These are phyloP conservation scores for Helichrysum umbraculigerum DNA, from an alignment of 129 eudicot genomes.

Conservation along the genomic window DNA sequence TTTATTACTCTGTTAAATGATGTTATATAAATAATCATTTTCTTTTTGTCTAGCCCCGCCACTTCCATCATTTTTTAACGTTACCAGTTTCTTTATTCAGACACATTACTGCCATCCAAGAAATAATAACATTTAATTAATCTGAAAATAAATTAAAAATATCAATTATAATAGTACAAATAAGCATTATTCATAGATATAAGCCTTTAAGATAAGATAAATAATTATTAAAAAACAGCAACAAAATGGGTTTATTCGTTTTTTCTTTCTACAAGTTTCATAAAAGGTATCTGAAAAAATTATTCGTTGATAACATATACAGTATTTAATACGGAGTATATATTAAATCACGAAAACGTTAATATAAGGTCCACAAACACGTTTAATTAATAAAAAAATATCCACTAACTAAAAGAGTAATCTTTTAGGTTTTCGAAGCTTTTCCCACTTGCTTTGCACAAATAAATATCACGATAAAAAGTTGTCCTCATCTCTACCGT, in stretches of 20 bases:
- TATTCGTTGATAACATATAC: background rate
- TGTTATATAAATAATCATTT: no score
- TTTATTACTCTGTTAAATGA: background rate
- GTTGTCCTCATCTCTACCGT: background rate
- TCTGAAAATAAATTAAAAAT: background rate
- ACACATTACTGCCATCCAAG: background rate
- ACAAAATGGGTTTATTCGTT: no score
- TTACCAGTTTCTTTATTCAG: background rate
- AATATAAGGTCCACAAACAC: background rate
- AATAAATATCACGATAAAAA: background rate
- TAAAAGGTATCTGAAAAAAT: no score
- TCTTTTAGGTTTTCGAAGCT: background rate
- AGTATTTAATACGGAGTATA: background rate
- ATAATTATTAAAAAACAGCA: no score
- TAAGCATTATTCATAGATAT: no score
- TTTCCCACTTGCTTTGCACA: background rate
- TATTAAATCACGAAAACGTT: background rate
- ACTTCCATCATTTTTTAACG: background rate
- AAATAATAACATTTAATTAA: background rate
- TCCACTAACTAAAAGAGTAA: background rate
- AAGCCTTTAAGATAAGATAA: no score
- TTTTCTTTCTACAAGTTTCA: background rate
- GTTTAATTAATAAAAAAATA: background rate
- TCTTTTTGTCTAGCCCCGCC: slow-evolving; percentile 1
- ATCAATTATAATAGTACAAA: no score